Percentiles rank a stretch among this genome's conserved stretches.
These are phyloP conservation scores for Cornus suecica DNA, from an alignment of 148 eudicot genomes.

Conservation along the genomic window DNA sequence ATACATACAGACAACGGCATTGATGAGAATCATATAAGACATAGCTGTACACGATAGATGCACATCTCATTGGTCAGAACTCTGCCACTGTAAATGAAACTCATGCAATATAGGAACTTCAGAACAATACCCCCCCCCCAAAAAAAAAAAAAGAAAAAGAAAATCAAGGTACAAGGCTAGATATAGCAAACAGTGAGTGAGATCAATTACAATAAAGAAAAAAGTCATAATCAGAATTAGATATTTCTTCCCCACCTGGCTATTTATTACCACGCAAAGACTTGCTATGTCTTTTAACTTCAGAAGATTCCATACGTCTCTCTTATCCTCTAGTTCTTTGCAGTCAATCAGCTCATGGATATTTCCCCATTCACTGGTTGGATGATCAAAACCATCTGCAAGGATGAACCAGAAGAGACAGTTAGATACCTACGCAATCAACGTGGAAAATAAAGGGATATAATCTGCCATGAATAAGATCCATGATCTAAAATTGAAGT, in stretches of 20 bases:
- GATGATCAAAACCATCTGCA: not conserved
- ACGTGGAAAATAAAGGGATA: not conserved
- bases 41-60: not conserved
- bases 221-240: not conserved
- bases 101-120: not conserved
- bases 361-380: not conserved
- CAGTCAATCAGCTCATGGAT: not conserved
- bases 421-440: not conserved
- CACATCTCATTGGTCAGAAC: too few relatives aligned
- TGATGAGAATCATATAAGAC: not conserved
- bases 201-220: not conserved
- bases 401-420: not conserved
- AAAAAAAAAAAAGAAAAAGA: too few relatives aligned
- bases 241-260: not conserved
- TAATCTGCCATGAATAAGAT: not conserved
- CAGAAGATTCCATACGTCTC: not conserved
- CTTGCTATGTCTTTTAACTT: not conserved
- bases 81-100: not conserved
- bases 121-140: too few relatives aligned
- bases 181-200: not conserved
- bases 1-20: not conserved
- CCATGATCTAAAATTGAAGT: not conserved
- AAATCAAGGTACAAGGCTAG: not conserved
- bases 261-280: not conserved
- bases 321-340: conserved; percentile 6